phyloP scores from a whole-genome alignment of 345 rosid genomes.

The Camelina sativa region DNA sequence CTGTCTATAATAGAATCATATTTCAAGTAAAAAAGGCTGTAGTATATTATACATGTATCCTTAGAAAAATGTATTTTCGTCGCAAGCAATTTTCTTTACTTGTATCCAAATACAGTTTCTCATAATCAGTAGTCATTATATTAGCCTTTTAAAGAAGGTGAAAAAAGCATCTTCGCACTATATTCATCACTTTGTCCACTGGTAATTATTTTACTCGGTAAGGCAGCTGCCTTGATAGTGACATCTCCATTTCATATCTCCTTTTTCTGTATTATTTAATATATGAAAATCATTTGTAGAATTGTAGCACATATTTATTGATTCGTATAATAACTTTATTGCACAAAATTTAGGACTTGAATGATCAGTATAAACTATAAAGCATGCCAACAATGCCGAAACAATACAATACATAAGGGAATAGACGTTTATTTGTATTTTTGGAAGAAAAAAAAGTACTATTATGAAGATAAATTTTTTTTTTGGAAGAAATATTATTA shows the following conservation, averaged over 20 bases:
- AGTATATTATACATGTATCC: too few species aligned
- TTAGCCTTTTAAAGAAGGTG: not conserved
- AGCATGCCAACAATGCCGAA: not conserved
- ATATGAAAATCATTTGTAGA: constrained; percentile 2
- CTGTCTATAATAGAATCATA: not conserved
- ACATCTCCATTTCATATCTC: constrained; percentile 17
- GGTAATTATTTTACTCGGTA: constrained; percentile 16
- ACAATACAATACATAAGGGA: not conserved
- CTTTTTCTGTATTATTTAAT: not conserved
- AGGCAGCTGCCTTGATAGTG: constrained; percentile 18
- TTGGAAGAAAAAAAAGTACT: not conserved
- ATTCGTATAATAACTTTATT: constrained; percentile 6
- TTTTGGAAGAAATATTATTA: not conserved
- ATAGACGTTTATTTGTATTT: not conserved
- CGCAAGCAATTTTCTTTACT: not conserved
- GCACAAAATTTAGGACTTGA: not conserved
- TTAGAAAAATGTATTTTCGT: not conserved
- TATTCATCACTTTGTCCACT: constrained; percentile 18
- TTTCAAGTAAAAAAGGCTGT: not conserved
- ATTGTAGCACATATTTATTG: constrained; percentile 11
- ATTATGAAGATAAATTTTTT: not conserved
- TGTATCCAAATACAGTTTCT: not conserved
- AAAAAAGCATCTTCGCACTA: constrained; percentile 25
- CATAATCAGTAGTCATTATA: not conserved
- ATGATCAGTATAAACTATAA: constrained; percentile 21